Evolutionary conservation across 805 yeast genomes (phyloP).

Genomic region (Torulaspora gathmanii): DNA sequence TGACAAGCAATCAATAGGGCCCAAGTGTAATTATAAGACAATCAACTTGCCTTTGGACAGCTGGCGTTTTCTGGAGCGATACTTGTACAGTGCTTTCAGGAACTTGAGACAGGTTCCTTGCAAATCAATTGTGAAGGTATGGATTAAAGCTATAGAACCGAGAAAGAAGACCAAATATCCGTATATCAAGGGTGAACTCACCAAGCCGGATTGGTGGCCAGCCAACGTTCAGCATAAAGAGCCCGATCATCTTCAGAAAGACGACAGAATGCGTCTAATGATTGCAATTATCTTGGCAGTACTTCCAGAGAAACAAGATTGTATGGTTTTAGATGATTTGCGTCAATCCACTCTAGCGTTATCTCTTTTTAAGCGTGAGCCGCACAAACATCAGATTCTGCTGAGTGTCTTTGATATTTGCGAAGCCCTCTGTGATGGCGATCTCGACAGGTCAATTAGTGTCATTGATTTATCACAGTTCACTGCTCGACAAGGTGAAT

Average conservation of each 20-base stretch:
- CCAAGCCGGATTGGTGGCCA: conserved; percentile 76
- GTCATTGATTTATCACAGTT: conserved; percentile 7
- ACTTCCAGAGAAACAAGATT: conserved; percentile 16
- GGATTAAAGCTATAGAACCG: conserved; percentile 66
- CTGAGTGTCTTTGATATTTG: conserved; percentile 19
- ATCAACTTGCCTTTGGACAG: conserved; percentile 8
- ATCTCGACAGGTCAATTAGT: conserved; percentile 1
- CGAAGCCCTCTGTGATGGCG: conserved; percentile 11
- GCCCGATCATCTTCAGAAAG: conserved; percentile 67
- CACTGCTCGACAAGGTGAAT: background rate
- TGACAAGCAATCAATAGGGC: background rate
- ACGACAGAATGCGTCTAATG: conserved; percentile 50
- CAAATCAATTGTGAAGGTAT: conserved; percentile 56
- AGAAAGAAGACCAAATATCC: conserved; percentile 59
- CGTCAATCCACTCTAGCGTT: conserved; percentile 16
- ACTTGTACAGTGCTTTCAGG: conserved; percentile 30
- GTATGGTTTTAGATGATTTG: conserved; percentile 17
- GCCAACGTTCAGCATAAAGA: conserved; percentile 52
- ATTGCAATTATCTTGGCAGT: conserved; percentile 34
- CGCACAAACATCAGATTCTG: conserved; percentile 12
- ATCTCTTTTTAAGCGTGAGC: conserved; percentile 17
- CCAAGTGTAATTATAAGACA: conserved; percentile 2
- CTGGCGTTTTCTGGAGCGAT: conserved; percentile 6
- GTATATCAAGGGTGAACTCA: conserved; percentile 47
- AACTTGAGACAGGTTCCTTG: conserved; percentile 51